A percentile compares a stretch with the other conserved stretches of the same genome.
Conservation (phyloP, 805 yeast species). For the Candida alai region DNA sequence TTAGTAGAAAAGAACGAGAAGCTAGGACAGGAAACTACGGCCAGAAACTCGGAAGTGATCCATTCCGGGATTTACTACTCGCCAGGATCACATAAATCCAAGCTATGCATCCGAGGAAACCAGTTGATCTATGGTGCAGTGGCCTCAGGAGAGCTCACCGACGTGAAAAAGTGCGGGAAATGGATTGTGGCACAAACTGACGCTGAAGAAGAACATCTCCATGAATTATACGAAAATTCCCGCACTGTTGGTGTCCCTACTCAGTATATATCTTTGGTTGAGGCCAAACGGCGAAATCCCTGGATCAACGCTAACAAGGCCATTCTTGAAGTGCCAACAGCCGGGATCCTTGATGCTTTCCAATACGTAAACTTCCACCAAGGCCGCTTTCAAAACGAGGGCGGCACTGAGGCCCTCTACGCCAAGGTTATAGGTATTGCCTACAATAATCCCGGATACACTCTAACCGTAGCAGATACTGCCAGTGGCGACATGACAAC, state of each 20-base stretch:
- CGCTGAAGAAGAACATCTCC: slow-evolving; percentile 55
- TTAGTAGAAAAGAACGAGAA: slow-evolving; percentile 64
- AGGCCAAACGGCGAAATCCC: slow-evolving; percentile 57
- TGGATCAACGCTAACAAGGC: slow-evolving; percentile 60
- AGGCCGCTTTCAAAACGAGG: slow-evolving; percentile 50
- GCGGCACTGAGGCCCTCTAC: slow-evolving; percentile 62
- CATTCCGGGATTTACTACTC: slow-evolving; percentile 92
- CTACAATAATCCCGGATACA: slow-evolving; percentile 23
- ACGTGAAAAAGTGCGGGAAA: slow-evolving; percentile 67
- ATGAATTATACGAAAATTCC: slow-evolving; percentile 49
- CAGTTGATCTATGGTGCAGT: slow-evolving; percentile 56
- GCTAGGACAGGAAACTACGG: slow-evolving; percentile 76
- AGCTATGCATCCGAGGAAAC: slow-evolving; percentile 74
- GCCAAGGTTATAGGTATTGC: slow-evolving; percentile 50
- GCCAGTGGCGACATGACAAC: slow-evolving; percentile 29
- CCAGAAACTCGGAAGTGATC: slow-evolving; percentile 89
- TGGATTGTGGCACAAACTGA: slow-evolving; percentile 85
- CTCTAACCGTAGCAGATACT: slow-evolving; percentile 22
- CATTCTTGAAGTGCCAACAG: slow-evolving; percentile 67
- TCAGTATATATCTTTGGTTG: slow-evolving; percentile 44
- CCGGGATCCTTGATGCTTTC: slow-evolving; percentile 85
- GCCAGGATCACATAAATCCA: slow-evolving; percentile 57
- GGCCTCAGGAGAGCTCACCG: slow-evolving; percentile 27
- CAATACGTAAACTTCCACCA: slow-evolving; percentile 60
- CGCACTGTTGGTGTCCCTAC: slow-evolving; percentile 52